phyloP scores from a whole-genome alignment of 257 asterid genomes.

The Penstemon davidsonii region DNA sequence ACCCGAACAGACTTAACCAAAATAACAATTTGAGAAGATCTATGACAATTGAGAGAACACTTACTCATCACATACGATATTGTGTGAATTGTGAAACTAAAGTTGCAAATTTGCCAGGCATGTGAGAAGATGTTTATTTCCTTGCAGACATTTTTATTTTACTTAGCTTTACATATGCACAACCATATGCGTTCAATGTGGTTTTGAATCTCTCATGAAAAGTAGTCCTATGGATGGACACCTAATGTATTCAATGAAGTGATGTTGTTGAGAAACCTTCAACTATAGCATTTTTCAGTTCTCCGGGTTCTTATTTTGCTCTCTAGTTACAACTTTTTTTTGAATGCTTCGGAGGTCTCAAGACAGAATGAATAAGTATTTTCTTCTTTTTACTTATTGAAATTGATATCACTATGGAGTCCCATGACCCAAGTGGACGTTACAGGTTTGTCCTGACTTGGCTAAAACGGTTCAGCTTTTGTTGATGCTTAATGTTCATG shows the following conservation, averaged over 20 bases:
- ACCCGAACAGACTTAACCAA: not conserved
- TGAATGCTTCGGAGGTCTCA: too few species aligned
- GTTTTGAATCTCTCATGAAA: not conserved
- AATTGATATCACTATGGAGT: not conserved
- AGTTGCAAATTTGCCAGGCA: constrained; percentile 8
- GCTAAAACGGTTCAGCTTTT: not conserved
- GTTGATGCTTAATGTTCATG: not conserved
- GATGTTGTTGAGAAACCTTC: not conserved
- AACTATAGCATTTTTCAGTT: not conserved
- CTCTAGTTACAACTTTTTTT: too few species aligned
- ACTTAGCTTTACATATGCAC: not conserved
- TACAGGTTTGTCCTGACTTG: not conserved
- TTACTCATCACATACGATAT: not conserved
- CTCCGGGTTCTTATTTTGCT: too few species aligned
- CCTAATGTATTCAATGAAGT: not conserved
- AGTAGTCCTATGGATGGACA: not conserved
- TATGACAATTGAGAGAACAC: constrained; percentile 5
- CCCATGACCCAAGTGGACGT: not conserved
- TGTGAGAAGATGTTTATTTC: not conserved
- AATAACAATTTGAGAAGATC: constrained; percentile 6
- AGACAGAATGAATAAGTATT: not conserved
- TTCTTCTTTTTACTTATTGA: not conserved
- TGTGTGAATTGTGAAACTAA: not conserved
- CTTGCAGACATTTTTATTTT: not conserved
- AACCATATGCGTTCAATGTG: too few species aligned